phyloP scores from a whole-genome alignment of 2,329 filamentous ascomycete genomes.

The Aspergillus sp. region DNA sequence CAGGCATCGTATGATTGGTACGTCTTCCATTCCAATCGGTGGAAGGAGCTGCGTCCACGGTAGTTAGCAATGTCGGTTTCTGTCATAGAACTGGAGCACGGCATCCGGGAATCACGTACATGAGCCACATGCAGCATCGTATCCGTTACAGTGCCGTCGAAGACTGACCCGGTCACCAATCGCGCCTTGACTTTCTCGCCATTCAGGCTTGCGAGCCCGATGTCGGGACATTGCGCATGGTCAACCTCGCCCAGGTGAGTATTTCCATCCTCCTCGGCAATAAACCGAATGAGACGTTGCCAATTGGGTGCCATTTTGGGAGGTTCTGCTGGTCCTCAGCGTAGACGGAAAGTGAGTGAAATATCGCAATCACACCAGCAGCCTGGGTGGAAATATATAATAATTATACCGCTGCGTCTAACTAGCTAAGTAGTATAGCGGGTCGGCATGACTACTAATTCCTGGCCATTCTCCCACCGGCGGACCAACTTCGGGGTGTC shows the following conservation, averaged over 20 bases:
- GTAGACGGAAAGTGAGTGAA: too few relatives aligned
- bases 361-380: too few relatives aligned
- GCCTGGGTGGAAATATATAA: too few relatives aligned
- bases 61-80: background rate
- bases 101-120: too few relatives aligned
- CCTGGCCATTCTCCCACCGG: too few relatives aligned
- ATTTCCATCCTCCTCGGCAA: conserved; percentile 34
- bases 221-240: conserved; percentile 20
- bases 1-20: conserved; percentile 1
- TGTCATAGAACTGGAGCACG: background rate
- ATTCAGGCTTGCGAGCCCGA: conserved; percentile 26
- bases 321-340: too few relatives aligned
- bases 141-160: conserved; percentile 27
- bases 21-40: background rate
- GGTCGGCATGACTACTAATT: too few relatives aligned
- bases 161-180: conserved; percentile 26
- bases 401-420: too few relatives aligned
- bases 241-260: conserved; percentile 34
- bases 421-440: too few relatives aligned
- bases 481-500: too few relatives aligned
- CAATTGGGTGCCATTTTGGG: conserved; percentile 18
- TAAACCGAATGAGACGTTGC: conserved; percentile 35
- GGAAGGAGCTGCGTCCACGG: background rate
- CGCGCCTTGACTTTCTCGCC: conserved; percentile 25
- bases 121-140: conserved; percentile 12